Percentiles rank a stretch among this genome's conserved stretches.
Evolutionary conservation across 495 filamentous ascomycete species (phyloP).

Genomic region (Trichocladium antarcticum): DNA sequence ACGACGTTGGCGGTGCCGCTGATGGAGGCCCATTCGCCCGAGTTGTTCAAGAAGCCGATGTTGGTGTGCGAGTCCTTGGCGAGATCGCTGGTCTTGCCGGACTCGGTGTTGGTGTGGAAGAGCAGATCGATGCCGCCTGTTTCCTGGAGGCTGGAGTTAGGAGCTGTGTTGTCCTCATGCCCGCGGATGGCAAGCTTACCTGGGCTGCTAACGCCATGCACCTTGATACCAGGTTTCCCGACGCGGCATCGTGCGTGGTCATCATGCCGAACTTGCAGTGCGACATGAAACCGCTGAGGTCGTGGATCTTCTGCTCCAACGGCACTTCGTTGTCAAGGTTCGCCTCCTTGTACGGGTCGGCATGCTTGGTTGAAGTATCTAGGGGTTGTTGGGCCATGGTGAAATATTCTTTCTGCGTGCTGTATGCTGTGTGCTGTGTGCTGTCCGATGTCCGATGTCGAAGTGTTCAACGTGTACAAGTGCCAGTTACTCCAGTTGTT

Average conservation of each 20-base stretch:
- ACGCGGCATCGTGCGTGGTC: conserved; percentile 48
- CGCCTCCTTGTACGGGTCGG: conserved; percentile 73
- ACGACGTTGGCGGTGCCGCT: conserved; percentile 58
- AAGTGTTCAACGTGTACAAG: too few relatives aligned
- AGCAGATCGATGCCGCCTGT: conserved; percentile 70
- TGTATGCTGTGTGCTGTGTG: too few relatives aligned
- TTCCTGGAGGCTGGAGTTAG: conserved; percentile 42
- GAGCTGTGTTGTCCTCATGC: neutral
- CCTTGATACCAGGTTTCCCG: conserved; percentile 56
- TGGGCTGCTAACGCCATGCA: conserved; percentile 87
- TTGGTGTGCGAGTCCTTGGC: conserved; percentile 65
- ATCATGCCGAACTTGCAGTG: conserved; percentile 71
- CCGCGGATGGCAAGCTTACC: conserved; percentile 34
- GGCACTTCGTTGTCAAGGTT: conserved; percentile 52
- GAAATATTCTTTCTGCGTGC: too few relatives aligned
- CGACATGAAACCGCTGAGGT: conserved; percentile 55
- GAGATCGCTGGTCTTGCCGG: conserved; percentile 82
- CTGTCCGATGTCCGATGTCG: too few relatives aligned
- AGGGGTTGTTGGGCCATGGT: conserved; percentile 22
- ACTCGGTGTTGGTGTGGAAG: conserved; percentile 91
- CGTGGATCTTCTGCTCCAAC: conserved; percentile 69
- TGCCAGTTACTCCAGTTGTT: neutral
- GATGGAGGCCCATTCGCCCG: conserved; percentile 67
- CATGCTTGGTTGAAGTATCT: conserved; percentile 41
- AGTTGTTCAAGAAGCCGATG: conserved; percentile 69